phyloP scores from a whole-genome alignment of 1,139 yeast species.

The Candida buenavistaensis region DNA sequence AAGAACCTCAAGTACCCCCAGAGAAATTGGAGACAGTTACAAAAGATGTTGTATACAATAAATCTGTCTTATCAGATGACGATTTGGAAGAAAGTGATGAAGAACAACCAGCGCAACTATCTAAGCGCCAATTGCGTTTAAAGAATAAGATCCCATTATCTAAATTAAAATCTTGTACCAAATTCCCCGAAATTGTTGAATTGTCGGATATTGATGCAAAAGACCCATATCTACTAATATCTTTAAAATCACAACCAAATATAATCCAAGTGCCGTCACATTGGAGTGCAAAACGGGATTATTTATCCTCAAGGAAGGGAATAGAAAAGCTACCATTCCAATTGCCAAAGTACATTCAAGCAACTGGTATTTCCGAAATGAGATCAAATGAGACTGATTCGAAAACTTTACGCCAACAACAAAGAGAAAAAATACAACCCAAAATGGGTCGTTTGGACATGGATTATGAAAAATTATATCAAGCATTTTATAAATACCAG shows the following conservation, averaged over 20 bases:
- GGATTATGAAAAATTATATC: conserved; percentile 78
- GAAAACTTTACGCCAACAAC: conserved; percentile 64
- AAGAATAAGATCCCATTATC: conserved; percentile 65
- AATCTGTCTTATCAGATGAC: not conserved
- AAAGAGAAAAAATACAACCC: conserved; percentile 86
- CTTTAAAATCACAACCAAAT: conserved; percentile 66
- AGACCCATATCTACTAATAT: conserved; percentile 69
- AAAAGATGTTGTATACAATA: not conserved
- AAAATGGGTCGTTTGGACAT: conserved; percentile 85
- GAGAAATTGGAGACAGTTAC: too few relatives aligned
- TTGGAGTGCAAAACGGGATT: conserved; percentile 83
- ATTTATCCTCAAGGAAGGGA: conserved; percentile 69
- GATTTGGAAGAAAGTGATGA: conserved; percentile 2
- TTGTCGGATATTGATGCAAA: conserved; percentile 86
- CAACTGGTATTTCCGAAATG: conserved; percentile 89
- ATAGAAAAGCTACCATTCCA: conserved; percentile 73
- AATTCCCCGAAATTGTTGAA: conserved; percentile 73
- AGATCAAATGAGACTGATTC: conserved; percentile 50
- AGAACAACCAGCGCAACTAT: conserved; percentile 7
- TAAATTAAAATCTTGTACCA: conserved; percentile 58
- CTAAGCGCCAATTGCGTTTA: conserved; percentile 47
- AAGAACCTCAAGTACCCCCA: conserved; percentile 5
- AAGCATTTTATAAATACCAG: conserved; percentile 84
- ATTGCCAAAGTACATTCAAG: conserved; percentile 74
- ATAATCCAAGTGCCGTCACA: conserved; percentile 78